Conservation (phyloP, 1,284 basidiomycete genomes). For the Puccinia coronata region DNA sequence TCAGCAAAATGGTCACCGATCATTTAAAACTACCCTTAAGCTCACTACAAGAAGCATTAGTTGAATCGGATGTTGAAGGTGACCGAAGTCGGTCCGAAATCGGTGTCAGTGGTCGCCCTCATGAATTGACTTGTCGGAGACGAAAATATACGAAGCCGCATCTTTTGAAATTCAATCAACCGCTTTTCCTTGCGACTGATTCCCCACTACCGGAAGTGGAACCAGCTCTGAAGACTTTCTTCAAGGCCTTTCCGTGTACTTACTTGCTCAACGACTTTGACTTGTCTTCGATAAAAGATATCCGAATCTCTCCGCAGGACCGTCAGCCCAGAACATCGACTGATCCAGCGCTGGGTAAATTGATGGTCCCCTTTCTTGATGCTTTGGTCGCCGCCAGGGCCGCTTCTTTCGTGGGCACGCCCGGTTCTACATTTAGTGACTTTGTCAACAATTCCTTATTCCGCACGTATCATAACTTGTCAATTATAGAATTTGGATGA, state of each 20-base stretch:
- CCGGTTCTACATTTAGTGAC: constrained; percentile 66
- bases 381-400: constrained; percentile 69
- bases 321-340: constrained; percentile 57
- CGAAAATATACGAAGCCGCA: constrained; percentile 51
- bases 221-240: constrained; percentile 63
- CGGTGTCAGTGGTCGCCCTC: not conserved
- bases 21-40: constrained; percentile 18
- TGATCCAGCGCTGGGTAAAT: constrained; percentile 60
- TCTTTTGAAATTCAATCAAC: constrained; percentile 64
- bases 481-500: constrained; percentile 42
- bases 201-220: constrained; percentile 60
- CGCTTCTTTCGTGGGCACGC: constrained; percentile 52
- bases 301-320: constrained; percentile 62
- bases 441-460: constrained; percentile 71
- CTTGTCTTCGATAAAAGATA: not conserved
- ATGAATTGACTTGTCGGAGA: constrained; percentile 51
- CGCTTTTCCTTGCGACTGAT: constrained; percentile 73
- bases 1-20: constrained; percentile 14
- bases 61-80: not conserved
- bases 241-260: constrained; percentile 69
- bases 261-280: constrained; percentile 68
- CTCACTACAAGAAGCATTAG: constrained; percentile 16
- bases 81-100: not conserved
- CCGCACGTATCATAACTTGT: constrained; percentile 61
- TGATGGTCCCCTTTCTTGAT: constrained; percentile 69